phyloP scores from a whole-genome alignment of 768 basidiomycete genomes.

The Trametes gibbosa region DNA sequence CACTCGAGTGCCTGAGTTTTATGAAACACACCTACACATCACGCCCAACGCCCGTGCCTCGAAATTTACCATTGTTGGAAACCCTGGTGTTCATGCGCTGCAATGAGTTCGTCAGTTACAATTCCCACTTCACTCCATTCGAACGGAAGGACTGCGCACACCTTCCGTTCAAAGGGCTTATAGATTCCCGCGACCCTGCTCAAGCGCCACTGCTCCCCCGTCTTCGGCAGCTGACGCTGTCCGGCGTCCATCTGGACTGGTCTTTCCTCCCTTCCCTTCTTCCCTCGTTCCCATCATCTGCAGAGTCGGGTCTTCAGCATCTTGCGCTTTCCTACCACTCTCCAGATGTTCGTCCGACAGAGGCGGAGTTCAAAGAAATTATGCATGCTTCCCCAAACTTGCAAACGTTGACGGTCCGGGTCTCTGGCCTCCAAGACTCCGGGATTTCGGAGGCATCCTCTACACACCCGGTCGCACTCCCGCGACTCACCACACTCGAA shows the following conservation, averaged over 20 bases:
- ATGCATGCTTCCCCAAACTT: constrained; percentile 42
- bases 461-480: constrained; percentile 35
- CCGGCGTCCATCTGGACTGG: constrained; percentile 61
- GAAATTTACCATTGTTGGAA: constrained; percentile 35
- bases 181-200: background rate
- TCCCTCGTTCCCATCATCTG: background rate
- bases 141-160: constrained; percentile 37
- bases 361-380: constrained; percentile 42
- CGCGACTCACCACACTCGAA: constrained; percentile 36
- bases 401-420: constrained; percentile 42
- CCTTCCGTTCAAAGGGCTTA: constrained; percentile 20
- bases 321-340: constrained; percentile 55
- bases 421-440: constrained; percentile 40
- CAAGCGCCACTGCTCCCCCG: constrained; percentile 32
- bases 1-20: constrained; percentile 43
- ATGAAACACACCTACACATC: constrained; percentile 25
- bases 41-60: constrained; percentile 27
- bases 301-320: constrained; percentile 23
- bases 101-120: constrained; percentile 53
- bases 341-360: constrained; percentile 51
- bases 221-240: constrained; percentile 47
- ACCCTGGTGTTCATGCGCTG: constrained; percentile 56
- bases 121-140: constrained; percentile 42
- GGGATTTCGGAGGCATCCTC: constrained; percentile 6
- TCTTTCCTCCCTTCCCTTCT: constrained; percentile 33